Percentiles rank a stretch among this genome's conserved stretches.
These are phyloP conservation scores for Schoenoplectus triqueter DNA, from an alignment of 202 grass and related monocot species.

Conservation along the genomic window DNA sequence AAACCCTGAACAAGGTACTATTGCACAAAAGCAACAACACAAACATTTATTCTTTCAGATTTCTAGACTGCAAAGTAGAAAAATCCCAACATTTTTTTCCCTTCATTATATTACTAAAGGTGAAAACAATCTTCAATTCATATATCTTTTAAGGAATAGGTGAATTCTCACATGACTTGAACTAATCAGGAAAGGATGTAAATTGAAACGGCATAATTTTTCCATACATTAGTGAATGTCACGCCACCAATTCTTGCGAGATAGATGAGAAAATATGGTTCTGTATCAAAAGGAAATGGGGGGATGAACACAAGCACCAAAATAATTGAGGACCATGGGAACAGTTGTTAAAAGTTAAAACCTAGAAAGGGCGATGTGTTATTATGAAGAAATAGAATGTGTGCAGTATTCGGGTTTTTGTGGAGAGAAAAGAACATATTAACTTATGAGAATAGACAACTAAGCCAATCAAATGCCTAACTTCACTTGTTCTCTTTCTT, in stretches of 20 bases:
- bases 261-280: background rate
- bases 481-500: constrained; percentile 2
- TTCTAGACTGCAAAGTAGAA: background rate
- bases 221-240: background rate
- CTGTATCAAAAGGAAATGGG: background rate
- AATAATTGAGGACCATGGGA: background rate
- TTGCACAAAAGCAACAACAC: background rate
- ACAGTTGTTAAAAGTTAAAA: background rate
- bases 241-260: background rate
- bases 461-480: constrained; percentile 18
- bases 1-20: background rate
- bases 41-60: background rate
- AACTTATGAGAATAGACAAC: background rate
- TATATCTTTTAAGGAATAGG: background rate
- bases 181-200: background rate
- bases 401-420: constrained; percentile 6
- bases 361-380: background rate
- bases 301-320: background rate
- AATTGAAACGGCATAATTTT: background rate
- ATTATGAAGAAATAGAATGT: background rate
- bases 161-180: background rate
- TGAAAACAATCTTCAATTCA: background rate
- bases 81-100: background rate
- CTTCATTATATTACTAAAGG: background rate
- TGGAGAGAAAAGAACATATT: background rate